A percentile compares a stretch with the other conserved stretches of the same genome.
Conservation (phyloP, 2,329 filamentous ascomycete species). For the Thielaviopsis euricoi region DNA sequence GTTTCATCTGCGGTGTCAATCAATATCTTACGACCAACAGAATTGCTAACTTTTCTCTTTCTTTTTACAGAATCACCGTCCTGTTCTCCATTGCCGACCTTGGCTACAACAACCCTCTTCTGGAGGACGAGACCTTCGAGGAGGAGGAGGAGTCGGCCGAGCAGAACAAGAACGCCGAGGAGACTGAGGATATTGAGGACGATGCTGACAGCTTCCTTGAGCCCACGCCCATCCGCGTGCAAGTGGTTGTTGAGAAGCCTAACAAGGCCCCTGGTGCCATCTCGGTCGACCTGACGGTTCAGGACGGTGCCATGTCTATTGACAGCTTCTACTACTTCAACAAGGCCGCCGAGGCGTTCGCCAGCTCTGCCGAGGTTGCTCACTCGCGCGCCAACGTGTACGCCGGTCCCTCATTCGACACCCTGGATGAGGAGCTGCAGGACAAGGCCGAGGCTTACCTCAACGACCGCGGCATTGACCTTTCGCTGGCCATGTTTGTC, state of each 20-base stretch:
- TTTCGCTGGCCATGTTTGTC: constrained; percentile 72
- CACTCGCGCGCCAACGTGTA: constrained; percentile 67
- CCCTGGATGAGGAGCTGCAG: constrained; percentile 91
- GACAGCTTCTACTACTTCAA: constrained; percentile 84
- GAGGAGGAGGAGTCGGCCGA: constrained; percentile 33
- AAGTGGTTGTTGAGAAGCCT: constrained; percentile 77
- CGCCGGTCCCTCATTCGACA: constrained; percentile 80
- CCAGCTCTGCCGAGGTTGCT: constrained; percentile 57
- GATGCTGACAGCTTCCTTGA: constrained; percentile 31
- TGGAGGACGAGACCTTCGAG: constrained; percentile 37
- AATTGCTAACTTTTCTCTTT: not conserved
- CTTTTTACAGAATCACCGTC: constrained; percentile 43
- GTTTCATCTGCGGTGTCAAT: constrained; percentile 3
- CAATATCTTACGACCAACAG: not conserved
- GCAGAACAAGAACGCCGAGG: constrained; percentile 35
- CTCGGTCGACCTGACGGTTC: constrained; percentile 69
- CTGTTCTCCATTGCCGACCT: constrained; percentile 76
- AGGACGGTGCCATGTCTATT: constrained; percentile 73
- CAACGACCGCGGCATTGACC: constrained; percentile 83
- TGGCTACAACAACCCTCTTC: constrained; percentile 45
- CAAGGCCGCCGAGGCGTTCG: constrained; percentile 60
- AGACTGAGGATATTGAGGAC: constrained; percentile 35
- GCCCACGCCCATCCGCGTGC: constrained; percentile 58
- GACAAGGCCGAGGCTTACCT: constrained; percentile 82
- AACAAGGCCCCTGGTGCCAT: constrained; percentile 56